Evolutionary conservation across 2,329 filamentous ascomycete species (phyloP), one percentile per base, ranked within the genome.

Genomic region (Volutella citrinella): DNA sequence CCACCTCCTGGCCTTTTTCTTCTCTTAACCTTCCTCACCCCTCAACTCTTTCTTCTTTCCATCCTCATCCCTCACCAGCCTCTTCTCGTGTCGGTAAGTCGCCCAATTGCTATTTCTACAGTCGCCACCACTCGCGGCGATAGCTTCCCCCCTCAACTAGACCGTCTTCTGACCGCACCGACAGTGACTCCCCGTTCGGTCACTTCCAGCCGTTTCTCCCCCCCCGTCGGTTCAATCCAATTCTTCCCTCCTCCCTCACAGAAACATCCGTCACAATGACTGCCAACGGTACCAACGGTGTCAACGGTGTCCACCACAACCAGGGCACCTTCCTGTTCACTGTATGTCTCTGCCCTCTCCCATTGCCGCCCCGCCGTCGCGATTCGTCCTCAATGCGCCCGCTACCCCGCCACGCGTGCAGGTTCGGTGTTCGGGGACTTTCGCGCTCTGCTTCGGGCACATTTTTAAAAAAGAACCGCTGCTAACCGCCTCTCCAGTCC

Each of bases 271-370:
- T 66, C 72, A 80, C 60, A 69, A 84, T 84, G 80, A 55, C 64
- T 48, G 48, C 68, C 63, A 59, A 60, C 47, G 66, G 67, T 55
- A 43, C 54, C 51, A 59, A 66, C 59, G 66, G 61, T 55, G 51
- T 56, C 31, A 48, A 56, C 42, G 55, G 48, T 52, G 63, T 60
- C 55, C 69, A 72, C 63, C 68, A 74, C 63, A 77, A 80, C 52
- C 64, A 74, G 61, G 83, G 82, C 48, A 86, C 80, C 55, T 91
- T 91, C 74, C 79, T 91, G 51, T 91, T 91, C 78, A 93, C 87
- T 58, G 78, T 81, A 72, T 66, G 66, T 45, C 19, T 30, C 31
- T 24, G 37, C 40, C 21, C 26, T 32, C 23, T 18, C 36, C 24
- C 19, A 16, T 18, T 16, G 12, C 8, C 18, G 18, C 19, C 17